Base-by-base conservation (phyloP, 2,329 filamentous ascomycete species). In the Apiospora pterosperma region DNA sequence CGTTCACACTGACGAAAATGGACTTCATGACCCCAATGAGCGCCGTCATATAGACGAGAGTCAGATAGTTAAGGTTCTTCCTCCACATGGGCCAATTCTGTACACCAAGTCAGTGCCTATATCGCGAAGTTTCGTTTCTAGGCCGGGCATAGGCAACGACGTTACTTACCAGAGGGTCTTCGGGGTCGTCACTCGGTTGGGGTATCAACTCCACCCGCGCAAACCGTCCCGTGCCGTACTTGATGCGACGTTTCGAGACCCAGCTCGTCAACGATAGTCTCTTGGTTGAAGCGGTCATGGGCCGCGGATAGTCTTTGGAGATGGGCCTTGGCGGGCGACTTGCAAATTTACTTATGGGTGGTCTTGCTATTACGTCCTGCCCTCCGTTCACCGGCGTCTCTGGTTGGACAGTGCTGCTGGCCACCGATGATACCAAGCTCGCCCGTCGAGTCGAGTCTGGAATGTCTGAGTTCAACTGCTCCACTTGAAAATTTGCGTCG, bases 61-160 rank as follows among this genome's bases (percentile, higher is more conserved):
- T 76, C 3, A 75, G 70, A 28, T 84, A 79, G 65, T 84, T 82
- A 8, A 83, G 69, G 63, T 86, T 81, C 63, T 86, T 87, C 66
- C 81, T 83, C 81, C 82, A 84, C 31, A 73, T 66, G 3, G 82
- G 79, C 86, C 85, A 88, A 69, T 88, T 88, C 82, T 86, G 28
- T 16, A 31, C 1, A 61, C 38, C 11, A 12, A 4, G 65, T 71
- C 19, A 69, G 66, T 23, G 12, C 5, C 36, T 39, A 21, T 28
- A 7, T 58, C 25, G 44, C 10, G 19, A 41, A 10, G 19, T n/a
- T 28, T 23, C 48, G 16, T 19, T 19, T 28, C 52, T 31, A 19
- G 25, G 5, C 11, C 19, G 16, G 48, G 23, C 8, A 8, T 28
- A 3, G 36, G 4, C 4, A 21, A 39, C 7, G 5, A 8, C 10